Evolutionary conservation across 352 stramenopile species (phyloP).

Genomic region (Pythium guiyangense): DNA sequence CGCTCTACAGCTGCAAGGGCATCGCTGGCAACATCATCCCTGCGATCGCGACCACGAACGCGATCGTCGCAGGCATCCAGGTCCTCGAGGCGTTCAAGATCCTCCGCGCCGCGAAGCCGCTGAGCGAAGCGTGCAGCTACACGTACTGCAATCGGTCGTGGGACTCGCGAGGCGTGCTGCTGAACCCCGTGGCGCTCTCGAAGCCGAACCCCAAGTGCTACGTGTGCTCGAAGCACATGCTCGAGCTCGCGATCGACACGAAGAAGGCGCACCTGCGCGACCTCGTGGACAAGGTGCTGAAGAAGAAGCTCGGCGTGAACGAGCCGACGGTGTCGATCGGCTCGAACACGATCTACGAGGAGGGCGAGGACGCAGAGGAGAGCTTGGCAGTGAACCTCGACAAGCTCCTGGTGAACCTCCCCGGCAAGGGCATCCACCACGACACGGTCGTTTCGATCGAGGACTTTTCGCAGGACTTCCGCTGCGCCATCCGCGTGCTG

Average conservation of each 20-base stretch:
- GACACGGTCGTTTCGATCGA: constrained; percentile 91
- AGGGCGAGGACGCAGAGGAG: constrained; percentile 90
- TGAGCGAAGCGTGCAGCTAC: constrained; percentile 87
- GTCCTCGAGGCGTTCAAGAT: constrained; percentile 86
- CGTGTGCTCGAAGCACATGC: constrained; percentile 92
- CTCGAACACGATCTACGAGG: constrained; percentile 91
- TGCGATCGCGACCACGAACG: constrained; percentile 99
- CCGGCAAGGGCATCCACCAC: constrained; percentile 90
- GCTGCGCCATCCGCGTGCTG: constrained; percentile 77
- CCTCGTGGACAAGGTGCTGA: constrained; percentile 79
- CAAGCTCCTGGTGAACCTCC: constrained; percentile 87
- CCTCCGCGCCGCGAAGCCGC: constrained; percentile 47
- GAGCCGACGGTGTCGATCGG: constrained; percentile 86
- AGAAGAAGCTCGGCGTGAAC: constrained; percentile 88
- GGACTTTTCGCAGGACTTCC: constrained; percentile 95
- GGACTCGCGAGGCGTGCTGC: constrained; percentile 88
- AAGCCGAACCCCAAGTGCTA: constrained; percentile 94
- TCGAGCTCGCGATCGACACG: constrained; percentile 90
- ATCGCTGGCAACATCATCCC: constrained; percentile 99
- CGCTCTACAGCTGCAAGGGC: constrained; percentile 93
- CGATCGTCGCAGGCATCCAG: constrained; percentile 96
- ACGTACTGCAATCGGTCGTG: constrained; percentile 92
- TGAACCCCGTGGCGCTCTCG: constrained; percentile 89
- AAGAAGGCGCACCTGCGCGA: constrained; percentile 76
- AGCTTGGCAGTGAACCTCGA: constrained; percentile 81